Evolutionary conservation across 495 filamentous ascomycete species (phyloP).

Genomic region (Neurospora hispaniola): DNA sequence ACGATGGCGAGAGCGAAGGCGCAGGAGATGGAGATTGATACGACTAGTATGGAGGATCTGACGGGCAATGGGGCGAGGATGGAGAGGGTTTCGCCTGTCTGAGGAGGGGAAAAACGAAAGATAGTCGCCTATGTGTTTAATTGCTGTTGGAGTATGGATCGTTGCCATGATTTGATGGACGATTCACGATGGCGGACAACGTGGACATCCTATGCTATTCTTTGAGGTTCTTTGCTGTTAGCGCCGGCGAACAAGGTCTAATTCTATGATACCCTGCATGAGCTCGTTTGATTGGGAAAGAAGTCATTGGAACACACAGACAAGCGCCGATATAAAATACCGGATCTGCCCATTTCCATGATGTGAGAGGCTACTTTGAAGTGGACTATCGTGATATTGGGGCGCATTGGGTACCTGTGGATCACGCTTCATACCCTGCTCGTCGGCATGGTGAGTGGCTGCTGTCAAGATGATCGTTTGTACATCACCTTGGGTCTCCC

Average conservation of each 20-base stretch:
- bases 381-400: background rate
- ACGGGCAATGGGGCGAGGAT: constrained; percentile 5
- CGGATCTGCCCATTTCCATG: background rate
- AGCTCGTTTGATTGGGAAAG: background rate
- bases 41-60: constrained; percentile 14
- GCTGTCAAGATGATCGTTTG: background rate
- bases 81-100: constrained; percentile 5
- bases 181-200: background rate
- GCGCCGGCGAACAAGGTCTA: background rate
- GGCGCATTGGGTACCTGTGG: background rate
- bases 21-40: constrained; percentile 4
- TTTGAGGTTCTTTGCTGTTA: background rate
- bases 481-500: background rate
- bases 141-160: background rate
- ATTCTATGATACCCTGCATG: background rate
- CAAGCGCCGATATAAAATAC: background rate
- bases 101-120: background rate
- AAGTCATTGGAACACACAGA: background rate
- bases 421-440: background rate
- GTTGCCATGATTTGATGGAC: background rate
- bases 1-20: constrained; percentile 2
- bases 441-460: background rate
- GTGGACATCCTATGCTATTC: background rate
- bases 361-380: background rate
- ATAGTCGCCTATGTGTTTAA: background rate